Evolutionary conservation across 257 asterid genomes (phyloP), one percentile per base, ranked within the genome.

Genomic region (Primulina tabacum): DNA sequence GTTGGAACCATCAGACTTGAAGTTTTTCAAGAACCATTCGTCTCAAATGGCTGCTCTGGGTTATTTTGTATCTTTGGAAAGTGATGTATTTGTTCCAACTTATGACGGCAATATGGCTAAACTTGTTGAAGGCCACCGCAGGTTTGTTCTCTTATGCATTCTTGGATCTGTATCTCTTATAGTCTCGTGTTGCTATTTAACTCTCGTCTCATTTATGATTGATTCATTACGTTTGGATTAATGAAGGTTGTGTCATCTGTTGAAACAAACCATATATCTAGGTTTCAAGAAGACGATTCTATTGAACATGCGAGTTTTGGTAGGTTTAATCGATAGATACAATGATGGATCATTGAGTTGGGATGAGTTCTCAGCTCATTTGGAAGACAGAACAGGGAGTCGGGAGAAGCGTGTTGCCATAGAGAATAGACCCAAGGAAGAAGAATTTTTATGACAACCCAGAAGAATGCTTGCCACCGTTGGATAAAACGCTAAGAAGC

Each of bases 11-110:
- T 79, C 81, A 4, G 83, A 81, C 35, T 60, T 81, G 5, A 33
- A 33, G 55, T 84, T 72, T 70, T 72, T 84, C 76, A 47, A 26
- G 67, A 75, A 79, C 69, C 88, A 77, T 60, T 78, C 81, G 1
- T 81, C 88, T 64, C 89, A 84, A 72, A 84, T 84, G 89, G 89
- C 89, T 0, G 89, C 89, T 72, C 63, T 84, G 67, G 89, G 81
- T 68, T 84, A 84, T 71, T 80, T 84, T 2, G 84, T 81, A 73
- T 79, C 89, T 11, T 68, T 84, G 75, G 84, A 84, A 68, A 84
- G 89, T 68, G 86, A 81, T 67, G 76, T 84, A 61, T 81, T 84
- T 72, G 79, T 84, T 70, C 89, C 89, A 26, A 84, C 89, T 4
- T 84, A 81, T 34, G 83, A 84, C 68, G 89, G 89, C 28, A 84